A percentile compares a stretch with the other conserved stretches of the same genome.
phyloP scores from a whole-genome alignment of 1,284 basidiomycete species.

The Leccinum griseonigrum region DNA sequence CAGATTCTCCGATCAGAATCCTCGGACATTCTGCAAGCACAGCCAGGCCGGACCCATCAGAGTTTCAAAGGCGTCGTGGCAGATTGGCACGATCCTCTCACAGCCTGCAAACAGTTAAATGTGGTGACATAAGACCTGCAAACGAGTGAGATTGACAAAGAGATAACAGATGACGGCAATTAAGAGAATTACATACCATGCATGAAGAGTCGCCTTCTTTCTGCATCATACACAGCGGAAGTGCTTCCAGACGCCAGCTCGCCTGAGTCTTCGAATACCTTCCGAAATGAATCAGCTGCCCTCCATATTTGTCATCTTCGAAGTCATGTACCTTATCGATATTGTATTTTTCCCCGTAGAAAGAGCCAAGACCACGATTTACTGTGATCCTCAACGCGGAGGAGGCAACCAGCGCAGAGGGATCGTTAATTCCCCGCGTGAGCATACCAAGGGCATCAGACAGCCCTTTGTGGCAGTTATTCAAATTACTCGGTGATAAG shows the following conservation, averaged over 20 bases:
- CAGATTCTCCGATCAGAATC: not conserved
- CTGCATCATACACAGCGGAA: slow-evolving; percentile 49
- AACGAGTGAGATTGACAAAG: slow-evolving; percentile 9
- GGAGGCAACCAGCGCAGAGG: slow-evolving; percentile 40
- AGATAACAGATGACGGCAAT: slow-evolving; percentile 7
- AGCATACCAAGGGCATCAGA: slow-evolving; percentile 27
- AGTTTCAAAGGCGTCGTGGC: slow-evolving; percentile 5
- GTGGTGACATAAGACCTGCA: slow-evolving; percentile 32
- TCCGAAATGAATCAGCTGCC: slow-evolving; percentile 8
- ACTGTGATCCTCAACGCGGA: slow-evolving; percentile 51
- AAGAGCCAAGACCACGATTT: slow-evolving; percentile 49
- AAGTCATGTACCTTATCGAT: slow-evolving; percentile 50
- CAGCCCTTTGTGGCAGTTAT: slow-evolving; percentile 25
- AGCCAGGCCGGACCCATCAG: not conserved
- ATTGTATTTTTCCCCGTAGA: slow-evolving; percentile 63
- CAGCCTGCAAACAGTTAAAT: slow-evolving; percentile 31
- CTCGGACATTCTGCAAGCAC: not conserved
- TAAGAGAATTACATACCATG: slow-evolving; percentile 40
- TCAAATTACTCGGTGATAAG: slow-evolving; percentile 4
- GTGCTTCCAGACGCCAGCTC: slow-evolving; percentile 52
- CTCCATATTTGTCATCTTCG: not conserved
- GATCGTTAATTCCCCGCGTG: slow-evolving; percentile 40
- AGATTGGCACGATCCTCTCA: slow-evolving; percentile 9
- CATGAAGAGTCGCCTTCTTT: slow-evolving; percentile 50
- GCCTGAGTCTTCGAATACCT: slow-evolving; percentile 69